Base-by-base conservation (phyloP, 2,329 filamentous ascomycete species). In the Myriosclerotinia scirpicola region DNA sequence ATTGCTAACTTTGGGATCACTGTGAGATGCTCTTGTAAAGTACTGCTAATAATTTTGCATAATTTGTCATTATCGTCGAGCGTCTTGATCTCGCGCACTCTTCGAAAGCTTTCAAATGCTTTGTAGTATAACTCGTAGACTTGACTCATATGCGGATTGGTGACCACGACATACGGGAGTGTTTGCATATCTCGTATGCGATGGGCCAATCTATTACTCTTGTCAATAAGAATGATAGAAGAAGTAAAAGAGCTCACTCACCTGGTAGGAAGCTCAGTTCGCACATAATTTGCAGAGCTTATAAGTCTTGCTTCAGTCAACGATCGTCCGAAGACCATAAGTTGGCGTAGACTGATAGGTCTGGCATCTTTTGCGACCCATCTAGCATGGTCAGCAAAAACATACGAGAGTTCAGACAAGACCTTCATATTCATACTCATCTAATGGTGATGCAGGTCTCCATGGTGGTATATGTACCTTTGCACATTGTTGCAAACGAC, bases 71-170 rank as follows among this genome's bases (percentile, higher is more conserved):
- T 99, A 74, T 98, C 94, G 42, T 96, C 90, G 46, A 97, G 80
- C 0, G 87, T 90, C 74, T 90, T 89, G 72, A 99, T 88, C 75
- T 97, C 92, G 61, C 89, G 88, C 52, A 97, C 83, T 71, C 90
- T 90, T 58, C 95, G 90, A 70, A 98, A 90, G 64, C 84, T 88
- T 77, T 99, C 95, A 74, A 99, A 99, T n/a, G 95, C 94, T 71
- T 89, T 88, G 80, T 97, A 96, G 81, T 99, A 99, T 8, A 97
- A 84, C 77, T 98, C 92, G 80, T 99, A 99, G 44, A 98, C 95
- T 71, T 96, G 89, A 76, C 91, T 92, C 69, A 99, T 91, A 78
- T 99, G 92, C 8, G 87, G 87, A 75, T 99, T 99, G n/a, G 91
- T 93, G 58, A 98, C 92, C 65, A 98, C 94, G 48, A 95, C 91